Evolutionary conservation across 257 asterid species (phyloP), one percentile per base, ranked within the genome.

Genomic region (Nicotiana knightiana): DNA sequence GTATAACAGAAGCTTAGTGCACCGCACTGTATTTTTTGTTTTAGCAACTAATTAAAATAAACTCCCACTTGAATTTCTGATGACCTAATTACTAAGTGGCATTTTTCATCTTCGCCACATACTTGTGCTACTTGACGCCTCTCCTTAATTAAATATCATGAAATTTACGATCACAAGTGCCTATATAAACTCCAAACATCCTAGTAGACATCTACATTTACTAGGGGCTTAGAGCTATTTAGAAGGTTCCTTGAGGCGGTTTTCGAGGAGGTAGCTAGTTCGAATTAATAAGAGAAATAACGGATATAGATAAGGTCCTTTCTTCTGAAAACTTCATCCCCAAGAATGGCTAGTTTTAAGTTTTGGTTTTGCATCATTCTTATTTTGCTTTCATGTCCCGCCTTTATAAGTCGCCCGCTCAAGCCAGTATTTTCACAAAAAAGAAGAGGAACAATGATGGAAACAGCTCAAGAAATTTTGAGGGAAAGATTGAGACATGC

Each of bases 321-420:
- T 8, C 8, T 70, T 28, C 7, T 43, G 12, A 33, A 43, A 43
- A 70, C 16, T 7, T 3, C 1, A n/a, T 24, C 59, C 24, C 24
- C 57, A 46, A 55, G 21, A 81, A 81, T 81, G 83, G 57, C 79
- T 33, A 43, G 15, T 54, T 53, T 67, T 75, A 82, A 48, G 33
- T 61, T 75, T 59, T 82, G 73, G 81, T 18, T 82, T 4, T 73
- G 39, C 66, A 13, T 82, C 30, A 46, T 82, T 46, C 39, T 82
- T 13, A 33, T 82, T 26, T 64, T 77, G 24, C 39, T 82, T 62
- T 61, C 85, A 48, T 43, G 81, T 70, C 48, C 61, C 13, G 13
- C 7, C 13, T n/a, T 9, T 7, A 48, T 4, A 24, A 10, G 61
- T 1, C 80, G 26, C 9, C 24, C 3, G 0, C 73, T 70, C 43